Conservation (phyloP, 169 alveolate genomes). For the Eimeria acervulina region DNA sequence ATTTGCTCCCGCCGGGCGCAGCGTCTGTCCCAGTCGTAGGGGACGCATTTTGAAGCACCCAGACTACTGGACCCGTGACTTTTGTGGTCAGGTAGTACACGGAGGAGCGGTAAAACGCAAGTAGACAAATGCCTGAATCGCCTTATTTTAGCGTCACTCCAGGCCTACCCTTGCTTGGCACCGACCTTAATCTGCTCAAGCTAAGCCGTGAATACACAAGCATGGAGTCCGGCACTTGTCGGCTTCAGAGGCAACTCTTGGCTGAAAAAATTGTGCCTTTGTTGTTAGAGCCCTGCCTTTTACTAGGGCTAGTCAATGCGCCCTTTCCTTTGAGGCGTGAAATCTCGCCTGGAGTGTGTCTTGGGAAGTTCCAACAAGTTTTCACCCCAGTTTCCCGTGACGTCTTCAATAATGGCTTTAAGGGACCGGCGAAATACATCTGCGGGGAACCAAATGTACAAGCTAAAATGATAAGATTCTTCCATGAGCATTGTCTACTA, state of each 20-base stretch:
- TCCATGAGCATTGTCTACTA: too few relatives aligned
- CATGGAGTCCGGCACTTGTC: not conserved
- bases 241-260: not conserved
- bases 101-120: not conserved
- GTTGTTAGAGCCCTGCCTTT: not conserved
- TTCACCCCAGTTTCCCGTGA: not conserved
- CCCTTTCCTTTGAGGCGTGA: not conserved
- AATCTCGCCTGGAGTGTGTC: not conserved
- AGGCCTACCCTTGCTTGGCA: not conserved
- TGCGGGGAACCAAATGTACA: not conserved
- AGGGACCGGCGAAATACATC: constrained; percentile 67
- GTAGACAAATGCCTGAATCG: not conserved
- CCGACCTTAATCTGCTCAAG: not conserved
- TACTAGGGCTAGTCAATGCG: not conserved
- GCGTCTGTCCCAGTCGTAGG: not conserved
- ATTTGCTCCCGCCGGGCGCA: not conserved
- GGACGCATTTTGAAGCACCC: not conserved
- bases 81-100: not conserved
- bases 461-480: not conserved
- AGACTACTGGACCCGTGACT: not conserved
- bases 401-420: constrained; percentile 33
- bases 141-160: not conserved
- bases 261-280: not conserved
- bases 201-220: not conserved
- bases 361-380: not conserved